phyloP scores from a whole-genome alignment of 306 rosid genomes.

The Astragalus glycyphyllos region DNA sequence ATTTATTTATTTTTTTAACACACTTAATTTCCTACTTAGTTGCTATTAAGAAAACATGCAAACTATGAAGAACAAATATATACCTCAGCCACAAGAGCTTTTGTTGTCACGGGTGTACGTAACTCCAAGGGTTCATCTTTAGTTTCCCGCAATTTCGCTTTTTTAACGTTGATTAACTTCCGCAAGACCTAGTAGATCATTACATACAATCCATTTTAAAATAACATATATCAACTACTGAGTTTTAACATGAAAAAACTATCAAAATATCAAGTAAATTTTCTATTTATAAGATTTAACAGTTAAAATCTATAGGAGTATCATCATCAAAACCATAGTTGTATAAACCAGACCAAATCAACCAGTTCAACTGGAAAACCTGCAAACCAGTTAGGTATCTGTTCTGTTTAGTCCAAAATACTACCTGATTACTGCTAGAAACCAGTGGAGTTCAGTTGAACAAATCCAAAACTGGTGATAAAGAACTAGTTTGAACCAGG shows the following conservation, averaged over 20 bases:
- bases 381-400: background rate
- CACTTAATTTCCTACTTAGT: slow-evolving; percentile 2
- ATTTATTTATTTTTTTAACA: background rate
- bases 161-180: slow-evolving; percentile 62
- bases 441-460: background rate
- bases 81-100: slow-evolving; percentile 82
- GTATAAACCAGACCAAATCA: background rate
- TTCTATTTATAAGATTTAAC: slow-evolving; percentile 6
- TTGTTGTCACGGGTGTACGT: slow-evolving; percentile 64
- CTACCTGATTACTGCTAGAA: background rate
- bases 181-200: slow-evolving; percentile 66
- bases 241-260: slow-evolving; percentile 36
- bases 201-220: slow-evolving; percentile 30
- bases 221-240: slow-evolving; percentile 7
- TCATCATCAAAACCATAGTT: slow-evolving; percentile 10
- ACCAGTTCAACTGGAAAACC: background rate
- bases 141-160: slow-evolving; percentile 58
- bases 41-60: slow-evolving; percentile 19
- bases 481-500: background rate
- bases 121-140: slow-evolving; percentile 84
- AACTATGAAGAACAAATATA: slow-evolving; percentile 34
- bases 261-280: slow-evolving; percentile 30
- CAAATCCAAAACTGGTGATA: background rate
- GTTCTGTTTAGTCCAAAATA: background rate
- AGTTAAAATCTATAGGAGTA: slow-evolving; percentile 6